Base-by-base conservation (phyloP, 371 early-diverging fungal species). In the Mortierella sp. region DNA sequence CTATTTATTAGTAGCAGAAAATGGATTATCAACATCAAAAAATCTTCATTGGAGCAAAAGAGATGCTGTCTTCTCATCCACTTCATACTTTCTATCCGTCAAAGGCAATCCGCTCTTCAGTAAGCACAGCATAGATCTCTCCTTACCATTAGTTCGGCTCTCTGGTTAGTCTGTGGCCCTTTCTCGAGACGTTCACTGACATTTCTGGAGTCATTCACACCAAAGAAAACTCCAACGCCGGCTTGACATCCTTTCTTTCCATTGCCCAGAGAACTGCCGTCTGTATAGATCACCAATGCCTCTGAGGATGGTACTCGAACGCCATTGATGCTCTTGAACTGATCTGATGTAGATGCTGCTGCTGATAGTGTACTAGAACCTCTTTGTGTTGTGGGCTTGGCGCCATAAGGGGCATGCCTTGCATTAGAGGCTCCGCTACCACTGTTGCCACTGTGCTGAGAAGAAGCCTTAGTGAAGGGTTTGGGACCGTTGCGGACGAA, bases 201-300 rank as follows among this genome's bases (percentile, higher is more conserved):
- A 81, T 96, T 97, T 50, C 94, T 83, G 19, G 91, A 84, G 75
- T 95, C 94, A 58, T 84, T 73, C 1, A 80, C 81, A 15, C 92
- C 94, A 83, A 91, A 96, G 69, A 86, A 95, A n/a, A 95, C 93
- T 7, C 97, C 97, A 55, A 90, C 75, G 5, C 97, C 96, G 25
- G 95, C 96, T 15, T 81, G 70, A 3, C 93, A 92, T 9, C 81
- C 68, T 4, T 15, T 11, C 23, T 62, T 70, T 1, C 96, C 96
- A 82, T 96, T 96, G 14, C 81, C 74, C 2, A 84, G 70, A 48
- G 93, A 86, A 47, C 92, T 88, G 15, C 97, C 96, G 67, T 96
- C 96, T 0, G 95, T 95, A 80, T 93, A 95, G 25, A 91, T 86
- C 4, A 86, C 64, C 7, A 74, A 53, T 7, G 70, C 51, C 9